Base-by-base conservation (phyloP, 2,329 filamentous ascomycete species). In the Ascochyta clinopodiicola region DNA sequence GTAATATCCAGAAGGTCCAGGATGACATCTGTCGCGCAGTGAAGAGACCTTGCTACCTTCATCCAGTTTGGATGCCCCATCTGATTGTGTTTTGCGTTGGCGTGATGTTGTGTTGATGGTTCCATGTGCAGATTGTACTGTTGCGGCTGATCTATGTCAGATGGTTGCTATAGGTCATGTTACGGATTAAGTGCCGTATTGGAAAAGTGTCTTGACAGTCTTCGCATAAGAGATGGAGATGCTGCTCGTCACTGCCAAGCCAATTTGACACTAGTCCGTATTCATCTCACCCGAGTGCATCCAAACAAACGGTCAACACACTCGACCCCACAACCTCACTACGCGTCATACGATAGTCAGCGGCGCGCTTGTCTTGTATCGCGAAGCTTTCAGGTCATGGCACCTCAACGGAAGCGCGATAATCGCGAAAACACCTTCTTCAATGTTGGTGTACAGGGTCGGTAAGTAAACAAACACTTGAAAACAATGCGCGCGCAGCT, bases 391-490 rank as follows among this genome's bases (percentile, higher is more conserved):
- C 2, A 37, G 60, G 21, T 9, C n/a, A 76, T 76, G 73, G 71
- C 73, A 56, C 73, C 74, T 3, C 59, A 61, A 34, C 63, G 67
- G 19, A 73, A 72, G 59, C 72, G 72, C 66, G 73, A 75, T 59
- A 70, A 66, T 58, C 74, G 74, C 69, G 74, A 74, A 43, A 76
- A 76, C 37, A 66, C 76, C 38, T 77, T 66, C 61, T 77, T 75
- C 61, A 64, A 77, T 61, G 68, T 76, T 36, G 75, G 75, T 22
- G 73, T 75, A 2, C 74, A 77, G 52, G 75, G 75, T 61, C 64
- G 75, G 75, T 76, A 57, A 53, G 61, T 54, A 57, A 49, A 54
- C 38, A 51, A 46, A 43, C 47, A 44, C 38, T 43, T 32, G 5
- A 6, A 27, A 19, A 19, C 22, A 39, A 15, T 37, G 27, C 53